Base-by-base conservation (phyloP, 192 early-diverging fungal genomes). In the Podila verticillata region DNA sequence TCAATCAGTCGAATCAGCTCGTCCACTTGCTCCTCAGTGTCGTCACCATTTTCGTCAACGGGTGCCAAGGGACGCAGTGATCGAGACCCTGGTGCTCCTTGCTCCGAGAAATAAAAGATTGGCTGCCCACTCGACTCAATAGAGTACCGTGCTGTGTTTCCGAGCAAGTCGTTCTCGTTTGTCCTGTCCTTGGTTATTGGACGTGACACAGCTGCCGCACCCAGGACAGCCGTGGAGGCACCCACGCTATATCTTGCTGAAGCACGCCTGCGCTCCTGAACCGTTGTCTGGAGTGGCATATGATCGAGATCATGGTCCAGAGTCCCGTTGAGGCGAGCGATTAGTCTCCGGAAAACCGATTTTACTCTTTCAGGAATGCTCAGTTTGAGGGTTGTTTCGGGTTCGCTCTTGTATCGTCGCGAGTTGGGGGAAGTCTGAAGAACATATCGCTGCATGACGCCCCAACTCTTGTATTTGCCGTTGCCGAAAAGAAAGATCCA, bases 401-500 rank as follows among this genome's bases (percentile, higher is more conserved):
- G 24, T 20, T 26, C 44, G 1, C 51, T 44, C 8, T 35, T 57
- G 68, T 58, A 62, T 4, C 64, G 57, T 17, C 30, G 62, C 10
- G 81, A 70, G 61, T 82, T 58, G 56, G 81, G 81, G 8, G 81
- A 82, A 0, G 69, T 82, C 28, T 66, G 64, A 26, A 82, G 68
- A 19, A 82, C 44, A 48, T 75, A 82, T 13, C 73, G 69, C 51
- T 82, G 81, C 56, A 82, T 74, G 9, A 82, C 31, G 17, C 81
- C 81, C 81, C 81, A 82, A 34, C 73, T 75, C 63, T 82, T 82
- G 70, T 74, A 82, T 35, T 68, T 82, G 29, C 81, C 81, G 19
- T 59, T 70, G 24, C 81, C 81, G 57, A 82, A 82, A 49, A 82
- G 58, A 47, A 82, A 74, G 22, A 74, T 72, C 81, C 81, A 82